Evolutionary conservation across 768 basidiomycete genomes (phyloP).

Genomic region (Rhodocollybia butyracea): DNA sequence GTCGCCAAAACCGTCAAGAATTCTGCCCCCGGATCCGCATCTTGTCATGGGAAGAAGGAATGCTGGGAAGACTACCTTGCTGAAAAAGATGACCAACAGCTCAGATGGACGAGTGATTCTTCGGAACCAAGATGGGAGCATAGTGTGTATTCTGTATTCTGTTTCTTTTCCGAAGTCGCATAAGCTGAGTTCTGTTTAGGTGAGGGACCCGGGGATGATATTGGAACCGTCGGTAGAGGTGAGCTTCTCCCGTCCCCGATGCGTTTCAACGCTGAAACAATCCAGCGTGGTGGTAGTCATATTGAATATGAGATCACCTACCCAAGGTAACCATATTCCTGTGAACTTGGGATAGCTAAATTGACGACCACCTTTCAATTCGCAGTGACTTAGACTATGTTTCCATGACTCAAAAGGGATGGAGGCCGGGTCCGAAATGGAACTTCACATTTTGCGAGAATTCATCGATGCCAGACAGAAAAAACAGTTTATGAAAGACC

Average conservation of each 20-base stretch:
- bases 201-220: neutral
- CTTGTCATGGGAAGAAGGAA: slow-evolving; percentile 1
- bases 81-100: no score
- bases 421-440: slow-evolving; percentile 10
- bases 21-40: neutral
- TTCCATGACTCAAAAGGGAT: no score
- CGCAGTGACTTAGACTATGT: no score
- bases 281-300: slow-evolving; percentile 3
- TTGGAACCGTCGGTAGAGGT: neutral
- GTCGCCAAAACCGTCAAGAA: neutral
- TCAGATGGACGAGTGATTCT: neutral
- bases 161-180: neutral
- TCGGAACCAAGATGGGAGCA: neutral
- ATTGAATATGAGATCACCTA: slow-evolving; percentile 16
- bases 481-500: slow-evolving; percentile 4
- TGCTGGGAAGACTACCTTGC: slow-evolving; percentile 2
- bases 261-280: no score
- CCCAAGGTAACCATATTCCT: no score
- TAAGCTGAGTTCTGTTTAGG: no score
- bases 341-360: no score
- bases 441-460: slow-evolving; percentile 9
- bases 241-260: neutral
- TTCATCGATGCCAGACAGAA: slow-evolving; percentile 11
- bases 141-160: neutral
- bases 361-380: no score